Conservation (phyloP, 225 moss, liverwort and hornwort species). For the Sphagnum contortum region DNA sequence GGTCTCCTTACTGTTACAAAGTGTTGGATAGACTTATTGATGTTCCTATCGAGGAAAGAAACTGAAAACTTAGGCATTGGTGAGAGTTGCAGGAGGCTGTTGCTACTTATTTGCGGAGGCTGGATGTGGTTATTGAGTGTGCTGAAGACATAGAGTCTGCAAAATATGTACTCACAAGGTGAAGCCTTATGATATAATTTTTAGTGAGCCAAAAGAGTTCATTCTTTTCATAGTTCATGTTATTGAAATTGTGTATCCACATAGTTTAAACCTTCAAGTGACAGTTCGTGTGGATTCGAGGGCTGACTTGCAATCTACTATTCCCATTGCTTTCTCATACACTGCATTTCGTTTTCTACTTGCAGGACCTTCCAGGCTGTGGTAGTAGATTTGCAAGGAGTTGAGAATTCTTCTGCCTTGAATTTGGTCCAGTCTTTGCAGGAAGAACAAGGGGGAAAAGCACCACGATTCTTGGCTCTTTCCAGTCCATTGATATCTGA, state of each 20-base stretch:
- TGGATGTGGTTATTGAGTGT: conserved; percentile 57
- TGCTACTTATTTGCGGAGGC: conserved; percentile 75
- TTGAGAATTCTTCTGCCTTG: conserved; percentile 33
- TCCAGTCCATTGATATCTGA: conserved; percentile 35
- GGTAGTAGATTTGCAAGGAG: conserved; percentile 71
- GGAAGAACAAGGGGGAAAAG: conserved; percentile 14
- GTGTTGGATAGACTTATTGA: neutral
- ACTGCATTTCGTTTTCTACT: neutral
- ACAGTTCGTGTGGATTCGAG: no score
- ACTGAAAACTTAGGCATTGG: neutral
- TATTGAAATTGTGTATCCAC: no score
- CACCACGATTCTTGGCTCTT: conserved; percentile 57
- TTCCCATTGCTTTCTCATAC: no score
- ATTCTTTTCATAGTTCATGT: no score
- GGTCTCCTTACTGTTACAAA: neutral
- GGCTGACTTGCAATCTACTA: no score
- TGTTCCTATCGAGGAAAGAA: neutral
- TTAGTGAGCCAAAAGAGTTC: no score
- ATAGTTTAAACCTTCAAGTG: no score
- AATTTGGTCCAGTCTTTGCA: conserved; percentile 39
- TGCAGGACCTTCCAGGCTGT: conserved; percentile 55
- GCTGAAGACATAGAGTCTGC: conserved; percentile 40
- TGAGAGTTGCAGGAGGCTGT: conserved; percentile 59
- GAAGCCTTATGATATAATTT: neutral
- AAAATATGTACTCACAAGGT: conserved; percentile 38